phyloP scores from a whole-genome alignment of 1,284 basidiomycete genomes.

The Tylopilus orsonianus region DNA sequence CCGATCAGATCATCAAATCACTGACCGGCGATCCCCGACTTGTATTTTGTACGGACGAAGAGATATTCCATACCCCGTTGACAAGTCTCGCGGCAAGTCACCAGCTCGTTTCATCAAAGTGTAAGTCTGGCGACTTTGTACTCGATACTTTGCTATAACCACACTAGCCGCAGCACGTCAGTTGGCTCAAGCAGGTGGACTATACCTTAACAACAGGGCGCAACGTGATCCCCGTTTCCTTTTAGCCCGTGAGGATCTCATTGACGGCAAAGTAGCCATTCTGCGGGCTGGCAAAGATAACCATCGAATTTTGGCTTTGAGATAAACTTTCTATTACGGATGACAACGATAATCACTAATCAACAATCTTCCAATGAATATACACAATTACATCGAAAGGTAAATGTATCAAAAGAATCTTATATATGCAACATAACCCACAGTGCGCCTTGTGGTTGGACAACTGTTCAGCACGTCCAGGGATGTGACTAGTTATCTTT shows the following conservation, averaged over 20 bases:
- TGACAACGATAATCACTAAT: neutral
- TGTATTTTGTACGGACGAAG: constrained; percentile 30
- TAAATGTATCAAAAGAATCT: neutral
- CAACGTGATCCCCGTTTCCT: constrained; percentile 44
- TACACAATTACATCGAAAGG: constrained; percentile 11
- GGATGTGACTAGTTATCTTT: neutral
- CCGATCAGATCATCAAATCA: constrained; percentile 31
- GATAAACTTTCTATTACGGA: constrained; percentile 11
- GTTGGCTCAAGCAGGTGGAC: constrained; percentile 36
- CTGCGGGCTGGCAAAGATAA: constrained; percentile 78
- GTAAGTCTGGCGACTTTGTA: constrained; percentile 15
- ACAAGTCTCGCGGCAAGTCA: constrained; percentile 30
- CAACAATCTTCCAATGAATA: neutral
- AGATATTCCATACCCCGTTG: constrained; percentile 31
- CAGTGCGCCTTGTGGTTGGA: neutral
- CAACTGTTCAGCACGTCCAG: neutral
- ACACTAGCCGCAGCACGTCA: constrained; percentile 34
- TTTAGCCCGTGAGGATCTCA: constrained; percentile 50
- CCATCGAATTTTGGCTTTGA: constrained; percentile 56
- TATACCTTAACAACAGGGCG: constrained; percentile 53
- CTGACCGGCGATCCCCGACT: constrained; percentile 34
- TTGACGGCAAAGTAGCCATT: constrained; percentile 66
- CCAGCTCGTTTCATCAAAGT: constrained; percentile 30
- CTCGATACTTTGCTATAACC: constrained; percentile 11
- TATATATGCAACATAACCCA: neutral